Percentiles rank a stretch among this genome's conserved stretches.
phyloP scores from a whole-genome alignment of 106 monocot genomes.

The Dioscorea alata region DNA sequence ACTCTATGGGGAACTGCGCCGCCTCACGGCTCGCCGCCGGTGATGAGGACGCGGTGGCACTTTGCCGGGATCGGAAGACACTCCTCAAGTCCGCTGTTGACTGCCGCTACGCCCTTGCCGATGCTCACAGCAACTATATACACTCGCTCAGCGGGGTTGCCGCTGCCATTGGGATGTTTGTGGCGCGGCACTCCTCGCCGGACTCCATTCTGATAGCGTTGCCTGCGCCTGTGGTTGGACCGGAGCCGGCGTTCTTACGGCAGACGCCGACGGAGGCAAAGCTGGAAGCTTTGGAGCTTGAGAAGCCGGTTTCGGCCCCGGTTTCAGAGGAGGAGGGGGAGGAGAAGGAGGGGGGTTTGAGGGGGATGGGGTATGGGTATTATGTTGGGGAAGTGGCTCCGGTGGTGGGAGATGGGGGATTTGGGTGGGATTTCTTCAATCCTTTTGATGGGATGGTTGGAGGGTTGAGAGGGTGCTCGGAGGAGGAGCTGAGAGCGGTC shows the following conservation, averaged over 20 bases:
- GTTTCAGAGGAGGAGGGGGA: conserved; percentile 2
- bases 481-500: conserved; percentile 69
- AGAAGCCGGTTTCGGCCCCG: not conserved
- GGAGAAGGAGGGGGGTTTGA: not conserved
- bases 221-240: conserved; percentile 26
- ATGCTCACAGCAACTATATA: conserved; percentile 52
- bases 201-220: conserved; percentile 50
- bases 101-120: conserved; percentile 59
- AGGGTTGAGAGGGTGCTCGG: conserved; percentile 34
- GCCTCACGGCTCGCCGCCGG: conserved; percentile 51
- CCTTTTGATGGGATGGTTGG: conserved; percentile 63
- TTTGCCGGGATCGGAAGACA: conserved; percentile 73
- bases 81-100: conserved; percentile 78
- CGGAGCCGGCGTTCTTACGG: conserved; percentile 13
- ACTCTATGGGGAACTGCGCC: conserved; percentile 81
- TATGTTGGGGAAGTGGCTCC: conserved; percentile 13
- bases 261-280: conserved; percentile 47
- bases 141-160: conserved; percentile 66
- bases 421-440: conserved; percentile 97
- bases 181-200: conserved; percentile 68
- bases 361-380: conserved; percentile 38
- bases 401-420: conserved; percentile 19
- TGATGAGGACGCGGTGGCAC: conserved; percentile 59
- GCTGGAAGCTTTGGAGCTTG: conserved; percentile 24
- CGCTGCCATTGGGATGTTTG: conserved; percentile 57